These are phyloP conservation scores for Pythium periplocum DNA, from an alignment of 352 stramenopile species.

Conservation along the genomic window DNA sequence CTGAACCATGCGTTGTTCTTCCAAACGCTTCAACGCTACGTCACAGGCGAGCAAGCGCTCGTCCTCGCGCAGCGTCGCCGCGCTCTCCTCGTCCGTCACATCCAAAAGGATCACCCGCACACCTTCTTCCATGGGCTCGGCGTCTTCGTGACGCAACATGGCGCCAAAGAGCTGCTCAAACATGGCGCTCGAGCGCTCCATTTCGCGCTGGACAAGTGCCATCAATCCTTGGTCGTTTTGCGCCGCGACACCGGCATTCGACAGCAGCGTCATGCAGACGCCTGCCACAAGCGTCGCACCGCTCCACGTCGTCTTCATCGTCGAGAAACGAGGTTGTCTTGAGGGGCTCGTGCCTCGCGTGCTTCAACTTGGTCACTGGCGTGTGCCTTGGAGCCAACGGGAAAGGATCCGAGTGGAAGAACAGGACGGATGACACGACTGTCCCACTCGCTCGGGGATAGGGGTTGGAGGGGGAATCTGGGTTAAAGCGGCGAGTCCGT, in stretches of 20 bases:
- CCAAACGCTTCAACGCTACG: conserved; percentile 37
- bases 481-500: too few species aligned
- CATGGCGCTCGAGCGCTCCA: conserved; percentile 30
- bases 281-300: conserved; percentile 1
- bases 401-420: too few species aligned
- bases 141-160: conserved; percentile 6
- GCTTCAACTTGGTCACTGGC: too few species aligned
- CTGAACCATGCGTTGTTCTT: conserved; percentile 34
- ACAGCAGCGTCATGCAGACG: background rate
- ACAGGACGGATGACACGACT: too few species aligned
- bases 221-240: conserved; percentile 18
- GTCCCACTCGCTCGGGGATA: too few species aligned
- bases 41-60: conserved; percentile 38
- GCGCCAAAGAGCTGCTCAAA: conserved; percentile 34
- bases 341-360: too few species aligned
- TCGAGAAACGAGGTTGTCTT: too few species aligned
- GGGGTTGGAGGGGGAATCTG: too few species aligned
- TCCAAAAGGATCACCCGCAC: conserved; percentile 5
- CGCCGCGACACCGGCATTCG: conserved; percentile 3
- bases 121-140: conserved; percentile 2
- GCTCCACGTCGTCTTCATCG: too few species aligned
- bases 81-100: background rate
- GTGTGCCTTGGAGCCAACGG: too few species aligned
- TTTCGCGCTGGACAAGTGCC: conserved; percentile 27
- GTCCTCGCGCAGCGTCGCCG: conserved; percentile 1